A percentile compares a stretch with the other conserved stretches of the same genome.
Conservation (phyloP, 306 rosid genomes). For the Inga leiocalycina region DNA sequence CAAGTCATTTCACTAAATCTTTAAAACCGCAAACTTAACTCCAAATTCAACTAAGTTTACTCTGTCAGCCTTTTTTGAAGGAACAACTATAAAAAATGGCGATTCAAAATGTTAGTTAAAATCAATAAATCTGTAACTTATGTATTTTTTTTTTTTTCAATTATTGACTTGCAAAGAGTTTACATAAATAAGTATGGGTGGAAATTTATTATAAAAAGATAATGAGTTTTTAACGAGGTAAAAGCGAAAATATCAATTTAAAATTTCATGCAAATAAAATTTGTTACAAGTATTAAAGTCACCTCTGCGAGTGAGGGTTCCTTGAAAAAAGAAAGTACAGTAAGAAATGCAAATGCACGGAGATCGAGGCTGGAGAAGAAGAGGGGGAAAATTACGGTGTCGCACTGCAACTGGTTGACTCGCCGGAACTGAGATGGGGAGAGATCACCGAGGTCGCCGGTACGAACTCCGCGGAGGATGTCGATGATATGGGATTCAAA, state of each 20-base stretch:
- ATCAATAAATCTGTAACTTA: too few relatives aligned
- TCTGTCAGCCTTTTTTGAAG: not conserved
- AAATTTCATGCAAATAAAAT: too few relatives aligned
- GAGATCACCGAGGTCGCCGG: slow-evolving; percentile 94
- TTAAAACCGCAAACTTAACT: not conserved
- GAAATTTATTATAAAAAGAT: too few relatives aligned
- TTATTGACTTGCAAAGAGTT: too few relatives aligned
- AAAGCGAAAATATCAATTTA: too few relatives aligned
- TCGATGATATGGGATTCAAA: slow-evolving; percentile 75
- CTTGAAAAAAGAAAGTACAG: not conserved
- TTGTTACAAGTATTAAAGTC: too few relatives aligned
- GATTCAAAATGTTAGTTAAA: too few relatives aligned
- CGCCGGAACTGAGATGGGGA: slow-evolving; percentile 67
- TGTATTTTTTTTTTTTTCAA: too few relatives aligned
- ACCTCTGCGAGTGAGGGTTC: too few relatives aligned
- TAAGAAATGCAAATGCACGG: not conserved
- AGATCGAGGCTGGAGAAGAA: not conserved
- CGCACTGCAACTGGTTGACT: slow-evolving; percentile 78
- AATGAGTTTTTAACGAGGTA: too few relatives aligned
- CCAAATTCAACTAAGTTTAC: not conserved
- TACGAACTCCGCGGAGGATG: slow-evolving; percentile 63
- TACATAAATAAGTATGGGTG: too few relatives aligned
- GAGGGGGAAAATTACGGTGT: slow-evolving; percentile 47
- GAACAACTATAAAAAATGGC: too few relatives aligned
- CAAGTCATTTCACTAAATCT: not conserved